A percentile compares a stretch with the other conserved stretches of the same genome.
These are phyloP conservation scores for Sporisorium exsertum DNA, from an alignment of 1,284 basidiomycete species.

Conservation along the genomic window DNA sequence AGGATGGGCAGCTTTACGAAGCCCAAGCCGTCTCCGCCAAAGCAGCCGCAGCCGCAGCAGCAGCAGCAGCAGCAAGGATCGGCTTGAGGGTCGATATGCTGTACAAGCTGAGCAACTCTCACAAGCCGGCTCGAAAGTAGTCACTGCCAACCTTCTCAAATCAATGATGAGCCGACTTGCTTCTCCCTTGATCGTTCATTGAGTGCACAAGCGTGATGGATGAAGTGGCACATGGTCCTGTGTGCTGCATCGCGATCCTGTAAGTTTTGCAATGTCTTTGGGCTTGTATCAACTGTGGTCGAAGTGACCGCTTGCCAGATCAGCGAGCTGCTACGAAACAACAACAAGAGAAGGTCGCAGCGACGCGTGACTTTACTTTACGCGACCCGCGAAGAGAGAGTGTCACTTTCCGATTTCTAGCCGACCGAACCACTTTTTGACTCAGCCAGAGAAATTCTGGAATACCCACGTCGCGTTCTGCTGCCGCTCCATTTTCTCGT, in stretches of 20 bases:
- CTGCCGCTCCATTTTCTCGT: not conserved
- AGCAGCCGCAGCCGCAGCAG: slow-evolving; percentile 16
- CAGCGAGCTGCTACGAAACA: not conserved
- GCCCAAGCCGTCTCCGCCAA: slow-evolving; percentile 21
- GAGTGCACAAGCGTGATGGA: no score
- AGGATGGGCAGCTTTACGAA: slow-evolving; percentile 54
- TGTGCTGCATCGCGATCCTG: no score
- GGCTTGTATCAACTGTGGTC: no score
- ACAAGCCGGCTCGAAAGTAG: no score
- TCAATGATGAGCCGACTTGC: not conserved
- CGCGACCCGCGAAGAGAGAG: slow-evolving; percentile 41
- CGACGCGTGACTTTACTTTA: slow-evolving; percentile 49
- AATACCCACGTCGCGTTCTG: slow-evolving; percentile 11
- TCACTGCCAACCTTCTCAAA: not conserved
- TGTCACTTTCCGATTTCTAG: slow-evolving; percentile 35
- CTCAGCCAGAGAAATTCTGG: slow-evolving; percentile 11
- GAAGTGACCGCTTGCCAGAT: no score
- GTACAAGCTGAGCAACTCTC: not conserved
- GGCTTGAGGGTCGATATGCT: not conserved
- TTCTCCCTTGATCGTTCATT: no score
- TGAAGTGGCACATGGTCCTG: no score
- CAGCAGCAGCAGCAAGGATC: slow-evolving; percentile 16
- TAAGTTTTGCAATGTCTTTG: no score
- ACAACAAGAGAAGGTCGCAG: not conserved
- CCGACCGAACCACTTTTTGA: not conserved